phyloP scores from a whole-genome alignment of 495 filamentous ascomycete genomes.

The Tetracladium setigerum region DNA sequence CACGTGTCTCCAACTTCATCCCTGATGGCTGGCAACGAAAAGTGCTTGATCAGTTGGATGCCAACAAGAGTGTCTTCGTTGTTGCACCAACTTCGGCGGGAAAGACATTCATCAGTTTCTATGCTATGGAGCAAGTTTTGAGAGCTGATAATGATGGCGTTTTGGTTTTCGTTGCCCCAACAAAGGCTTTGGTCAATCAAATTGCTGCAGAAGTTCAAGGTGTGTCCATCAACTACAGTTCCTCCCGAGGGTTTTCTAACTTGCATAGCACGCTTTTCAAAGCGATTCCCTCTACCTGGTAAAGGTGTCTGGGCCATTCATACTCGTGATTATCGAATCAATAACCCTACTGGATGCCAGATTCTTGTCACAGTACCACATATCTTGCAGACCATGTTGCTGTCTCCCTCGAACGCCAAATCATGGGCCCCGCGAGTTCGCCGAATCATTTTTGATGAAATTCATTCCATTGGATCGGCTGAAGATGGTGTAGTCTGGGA shows the following conservation, averaged over 20 bases:
- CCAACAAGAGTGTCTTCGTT: conserved; percentile 58
- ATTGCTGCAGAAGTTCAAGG: conserved; percentile 65
- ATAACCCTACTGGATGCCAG: conserved; percentile 63
- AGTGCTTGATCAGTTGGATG: conserved; percentile 67
- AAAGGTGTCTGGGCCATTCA: conserved; percentile 74
- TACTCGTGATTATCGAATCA: conserved; percentile 64
- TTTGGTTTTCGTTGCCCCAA: conserved; percentile 72
- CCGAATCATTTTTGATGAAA: conserved; percentile 76
- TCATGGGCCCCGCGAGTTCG: conserved; percentile 59
- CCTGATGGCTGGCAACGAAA: conserved; percentile 71
- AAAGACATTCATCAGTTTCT: conserved; percentile 57
- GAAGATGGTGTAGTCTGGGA: conserved; percentile 79
- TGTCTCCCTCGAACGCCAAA: conserved; percentile 58
- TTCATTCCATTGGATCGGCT: conserved; percentile 73
- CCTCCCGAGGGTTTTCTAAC: not conserved
- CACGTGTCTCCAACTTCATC: conserved; percentile 54
- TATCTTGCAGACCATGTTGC: conserved; percentile 71
- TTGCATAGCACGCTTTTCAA: conserved; percentile 55
- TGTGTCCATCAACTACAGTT: not conserved
- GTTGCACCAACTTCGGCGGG: conserved; percentile 70
- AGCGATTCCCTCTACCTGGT: conserved; percentile 44
- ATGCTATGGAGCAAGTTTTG: conserved; percentile 72
- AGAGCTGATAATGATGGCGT: conserved; percentile 57
- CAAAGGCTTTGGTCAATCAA: conserved; percentile 77
- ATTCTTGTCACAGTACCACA: conserved; percentile 71